phyloP scores from a whole-genome alignment of 495 filamentous ascomycete species.

The Pyrenula aspistea region DNA sequence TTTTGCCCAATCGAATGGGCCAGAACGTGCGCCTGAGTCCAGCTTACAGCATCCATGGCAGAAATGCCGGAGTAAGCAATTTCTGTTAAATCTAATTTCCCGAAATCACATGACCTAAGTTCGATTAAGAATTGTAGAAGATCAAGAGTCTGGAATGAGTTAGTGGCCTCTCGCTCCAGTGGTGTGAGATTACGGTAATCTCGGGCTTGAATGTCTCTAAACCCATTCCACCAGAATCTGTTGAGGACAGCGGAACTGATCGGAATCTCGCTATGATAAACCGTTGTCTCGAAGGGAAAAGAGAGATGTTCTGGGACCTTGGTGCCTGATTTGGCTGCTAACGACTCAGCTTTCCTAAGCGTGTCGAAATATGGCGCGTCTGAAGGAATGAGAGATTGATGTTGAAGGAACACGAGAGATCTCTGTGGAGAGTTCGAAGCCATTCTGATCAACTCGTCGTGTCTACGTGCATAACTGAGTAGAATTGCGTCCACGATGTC shows the following conservation, averaged over 20 bases:
- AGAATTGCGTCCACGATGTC: neutral
- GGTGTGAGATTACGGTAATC: neutral
- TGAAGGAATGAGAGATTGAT: neutral
- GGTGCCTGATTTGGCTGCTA: neutral
- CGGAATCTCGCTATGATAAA: neutral
- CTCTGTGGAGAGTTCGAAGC: neutral
- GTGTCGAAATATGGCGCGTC: neutral
- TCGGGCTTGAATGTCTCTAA: neutral
- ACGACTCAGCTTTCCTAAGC: neutral
- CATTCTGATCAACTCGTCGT: neutral
- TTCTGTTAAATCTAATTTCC: neutral
- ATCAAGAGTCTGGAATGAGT: neutral
- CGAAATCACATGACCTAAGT: neutral
- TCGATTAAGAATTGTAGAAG: neutral
- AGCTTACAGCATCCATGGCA: neutral
- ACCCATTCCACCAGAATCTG: neutral
- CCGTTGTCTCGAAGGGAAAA: neutral
- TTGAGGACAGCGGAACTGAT: neutral
- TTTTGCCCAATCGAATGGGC: neutral
- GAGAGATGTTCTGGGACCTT: neutral
- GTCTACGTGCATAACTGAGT: neutral
- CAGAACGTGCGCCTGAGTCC: neutral
- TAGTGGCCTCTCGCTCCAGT: neutral
- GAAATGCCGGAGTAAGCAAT: neutral
- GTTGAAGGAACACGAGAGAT: neutral